These are phyloP conservation scores for Rhododendron mucronatum DNA, from an alignment of 148 eudicot species.

Conservation along the genomic window DNA sequence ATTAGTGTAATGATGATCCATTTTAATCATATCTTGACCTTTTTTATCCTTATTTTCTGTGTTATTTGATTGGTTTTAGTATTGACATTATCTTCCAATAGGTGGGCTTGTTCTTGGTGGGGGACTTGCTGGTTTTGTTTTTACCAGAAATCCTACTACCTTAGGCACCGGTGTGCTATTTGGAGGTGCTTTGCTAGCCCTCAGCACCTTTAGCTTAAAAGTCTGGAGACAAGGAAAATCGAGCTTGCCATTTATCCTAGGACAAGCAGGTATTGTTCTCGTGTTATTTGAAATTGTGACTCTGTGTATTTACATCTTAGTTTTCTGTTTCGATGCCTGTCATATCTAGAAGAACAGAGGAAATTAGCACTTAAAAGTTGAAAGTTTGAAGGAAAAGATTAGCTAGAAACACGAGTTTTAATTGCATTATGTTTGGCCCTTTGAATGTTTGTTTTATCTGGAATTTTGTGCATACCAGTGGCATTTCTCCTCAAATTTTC, in stretches of 20 bases:
- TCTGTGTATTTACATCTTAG: neutral
- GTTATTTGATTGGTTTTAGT: neutral
- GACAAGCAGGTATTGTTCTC: slow-evolving; percentile 74
- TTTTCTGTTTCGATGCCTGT: neutral
- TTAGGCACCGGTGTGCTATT: slow-evolving; percentile 53
- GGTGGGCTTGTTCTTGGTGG: slow-evolving; percentile 79
- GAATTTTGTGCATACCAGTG: neutral
- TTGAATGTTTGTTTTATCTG: neutral
- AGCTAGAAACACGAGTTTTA: neutral
- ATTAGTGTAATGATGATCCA: neutral
- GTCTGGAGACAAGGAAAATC: slow-evolving; percentile 88
- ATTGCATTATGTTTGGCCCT: neutral
- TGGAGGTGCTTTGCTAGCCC: slow-evolving; percentile 78
- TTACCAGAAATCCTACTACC: slow-evolving; percentile 56
- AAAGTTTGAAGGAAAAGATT: neutral
- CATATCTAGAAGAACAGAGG: neutral
- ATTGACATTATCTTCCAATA: slow-evolving; percentile 17
- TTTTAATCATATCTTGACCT: neutral
- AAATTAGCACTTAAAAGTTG: neutral
- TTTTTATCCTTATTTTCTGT: neutral
- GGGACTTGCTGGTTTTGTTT: slow-evolving; percentile 70
- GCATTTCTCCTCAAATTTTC: neutral
- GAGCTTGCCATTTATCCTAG: slow-evolving; percentile 75
- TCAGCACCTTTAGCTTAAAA: slow-evolving; percentile 70
- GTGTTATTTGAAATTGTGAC: neutral